Evolutionary conservation across 805 yeast species (phyloP).

Genomic region (Saccharomycopsis sp.): DNA sequence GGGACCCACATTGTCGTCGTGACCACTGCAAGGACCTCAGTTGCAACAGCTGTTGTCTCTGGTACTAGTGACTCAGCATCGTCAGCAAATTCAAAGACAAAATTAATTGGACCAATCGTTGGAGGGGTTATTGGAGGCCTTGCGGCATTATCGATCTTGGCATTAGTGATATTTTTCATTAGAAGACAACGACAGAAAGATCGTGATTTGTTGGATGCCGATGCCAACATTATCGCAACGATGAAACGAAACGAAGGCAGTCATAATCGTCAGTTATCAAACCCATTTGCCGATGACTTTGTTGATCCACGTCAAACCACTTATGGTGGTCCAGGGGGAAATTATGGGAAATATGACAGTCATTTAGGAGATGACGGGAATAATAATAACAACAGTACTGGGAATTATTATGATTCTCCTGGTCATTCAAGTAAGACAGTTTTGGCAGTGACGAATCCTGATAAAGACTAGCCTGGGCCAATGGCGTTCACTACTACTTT

Average conservation of each 20-base stretch:
- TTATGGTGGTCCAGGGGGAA: conserved; percentile 3
- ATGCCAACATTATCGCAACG: conserved; percentile 21
- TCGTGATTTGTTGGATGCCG: conserved; percentile 22
- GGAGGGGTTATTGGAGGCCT: conserved; percentile 22
- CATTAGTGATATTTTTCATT: conserved; percentile 19
- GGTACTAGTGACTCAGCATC: background rate
- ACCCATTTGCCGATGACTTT: conserved; percentile 22
- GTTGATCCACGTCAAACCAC: conserved; percentile 9
- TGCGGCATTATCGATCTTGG: conserved; percentile 19
- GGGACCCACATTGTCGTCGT: conserved; percentile 15
- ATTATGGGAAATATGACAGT: background rate
- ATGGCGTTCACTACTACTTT: background rate
- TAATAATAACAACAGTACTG: conserved; percentile 1
- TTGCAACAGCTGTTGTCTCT: conserved; percentile 19
- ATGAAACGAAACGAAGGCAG: conserved; percentile 17
- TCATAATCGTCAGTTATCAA: conserved; percentile 15
- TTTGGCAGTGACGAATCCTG: conserved; percentile 20
- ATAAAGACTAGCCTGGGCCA: conserved; percentile 7
- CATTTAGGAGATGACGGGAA: conserved; percentile 6
- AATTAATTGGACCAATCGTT: conserved; percentile 21
- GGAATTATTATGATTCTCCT: conserved; percentile 4
- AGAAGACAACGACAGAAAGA: conserved; percentile 21
- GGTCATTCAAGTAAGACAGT: conserved; percentile 3
- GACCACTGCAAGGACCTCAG: conserved; percentile 14
- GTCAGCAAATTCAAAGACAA: conserved; percentile 11